phyloP scores from a whole-genome alignment of 352 stramenopile genomes.

The Thraustotheca clavata region DNA sequence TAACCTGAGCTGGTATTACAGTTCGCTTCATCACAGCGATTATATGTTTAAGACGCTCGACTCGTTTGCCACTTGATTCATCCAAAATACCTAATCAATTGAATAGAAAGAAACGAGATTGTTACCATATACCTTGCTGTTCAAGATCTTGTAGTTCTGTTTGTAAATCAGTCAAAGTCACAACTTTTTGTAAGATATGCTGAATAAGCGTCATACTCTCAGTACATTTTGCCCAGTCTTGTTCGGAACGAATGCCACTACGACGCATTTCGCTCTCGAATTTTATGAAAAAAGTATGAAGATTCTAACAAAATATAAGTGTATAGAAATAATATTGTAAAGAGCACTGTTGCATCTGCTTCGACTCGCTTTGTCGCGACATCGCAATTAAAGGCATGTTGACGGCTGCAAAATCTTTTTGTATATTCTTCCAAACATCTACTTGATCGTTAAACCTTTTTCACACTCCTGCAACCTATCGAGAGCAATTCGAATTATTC shows the following conservation, averaged over 20 bases:
- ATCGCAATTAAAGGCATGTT: conserved; percentile 42
- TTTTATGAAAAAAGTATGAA: conserved; percentile 63
- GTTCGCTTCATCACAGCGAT: conserved; percentile 32
- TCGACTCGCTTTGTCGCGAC: conserved; percentile 38
- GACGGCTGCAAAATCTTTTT: conserved; percentile 49
- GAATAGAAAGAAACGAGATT: neutral
- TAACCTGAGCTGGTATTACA: conserved; percentile 1
- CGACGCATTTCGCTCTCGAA: conserved; percentile 56
- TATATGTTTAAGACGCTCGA: conserved; percentile 53
- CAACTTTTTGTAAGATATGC: conserved; percentile 29
- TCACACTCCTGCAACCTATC: conserved; percentile 23
- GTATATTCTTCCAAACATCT: conserved; percentile 56
- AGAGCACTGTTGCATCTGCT: conserved; percentile 45
- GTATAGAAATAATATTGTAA: neutral
- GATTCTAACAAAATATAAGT: conserved; percentile 28
- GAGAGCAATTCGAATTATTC: conserved; percentile 59
- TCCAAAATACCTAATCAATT: conserved; percentile 26
- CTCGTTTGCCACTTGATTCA: conserved; percentile 27
- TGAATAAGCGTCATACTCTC: conserved; percentile 38
- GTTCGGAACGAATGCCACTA: conserved; percentile 50
- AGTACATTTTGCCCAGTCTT: conserved; percentile 66
- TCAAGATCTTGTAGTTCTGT: neutral
- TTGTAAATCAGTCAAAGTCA: conserved; percentile 6
- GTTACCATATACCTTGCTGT: neutral
- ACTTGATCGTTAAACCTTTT: neutral